phyloP scores from a whole-genome alignment of 768 basidiomycete genomes.

The Amanita rubescens region DNA sequence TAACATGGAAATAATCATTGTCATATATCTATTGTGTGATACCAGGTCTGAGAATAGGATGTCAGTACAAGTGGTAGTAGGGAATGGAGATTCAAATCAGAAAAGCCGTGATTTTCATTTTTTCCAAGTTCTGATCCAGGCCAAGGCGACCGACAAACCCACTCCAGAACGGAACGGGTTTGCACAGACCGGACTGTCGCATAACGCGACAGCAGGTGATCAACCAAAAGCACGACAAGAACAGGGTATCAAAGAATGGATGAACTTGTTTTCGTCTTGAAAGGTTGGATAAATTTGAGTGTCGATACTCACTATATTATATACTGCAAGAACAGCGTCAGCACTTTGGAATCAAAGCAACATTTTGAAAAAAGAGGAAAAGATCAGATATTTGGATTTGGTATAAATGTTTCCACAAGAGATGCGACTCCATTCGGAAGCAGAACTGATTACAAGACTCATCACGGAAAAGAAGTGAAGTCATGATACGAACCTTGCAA shows the following conservation, averaged over 20 bases:
- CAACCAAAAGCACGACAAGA: slow-evolving; percentile 23
- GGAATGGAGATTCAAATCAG: slow-evolving; percentile 32
- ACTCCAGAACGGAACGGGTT: slow-evolving; percentile 43
- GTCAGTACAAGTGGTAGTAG: neutral
- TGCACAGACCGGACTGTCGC: slow-evolving; percentile 26
- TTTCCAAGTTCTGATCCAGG: neutral
- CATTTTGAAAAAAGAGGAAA: slow-evolving; percentile 9
- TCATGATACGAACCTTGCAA: neutral
- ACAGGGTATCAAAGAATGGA: slow-evolving; percentile 65
- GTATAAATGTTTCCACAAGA: slow-evolving; percentile 63
- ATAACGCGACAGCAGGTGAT: slow-evolving; percentile 27
- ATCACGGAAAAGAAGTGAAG: slow-evolving; percentile 27
- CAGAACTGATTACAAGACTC: slow-evolving; percentile 64
- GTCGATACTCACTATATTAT: slow-evolving; percentile 16
- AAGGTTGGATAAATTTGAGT: slow-evolving; percentile 1
- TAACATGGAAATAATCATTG: neutral
- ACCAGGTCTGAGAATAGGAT: neutral
- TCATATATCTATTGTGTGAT: no score
- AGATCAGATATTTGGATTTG: slow-evolving; percentile 50
- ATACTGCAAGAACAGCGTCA: slow-evolving; percentile 15
- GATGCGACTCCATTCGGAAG: slow-evolving; percentile 69
- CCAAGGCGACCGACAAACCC: slow-evolving; percentile 24
- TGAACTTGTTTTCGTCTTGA: slow-evolving; percentile 72
- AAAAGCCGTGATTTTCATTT: slow-evolving; percentile 63
- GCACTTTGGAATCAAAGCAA: slow-evolving; percentile 3